These are phyloP conservation scores for Rhododendron henanense DNA, from an alignment of 148 eudicot genomes.

Conservation along the genomic window DNA sequence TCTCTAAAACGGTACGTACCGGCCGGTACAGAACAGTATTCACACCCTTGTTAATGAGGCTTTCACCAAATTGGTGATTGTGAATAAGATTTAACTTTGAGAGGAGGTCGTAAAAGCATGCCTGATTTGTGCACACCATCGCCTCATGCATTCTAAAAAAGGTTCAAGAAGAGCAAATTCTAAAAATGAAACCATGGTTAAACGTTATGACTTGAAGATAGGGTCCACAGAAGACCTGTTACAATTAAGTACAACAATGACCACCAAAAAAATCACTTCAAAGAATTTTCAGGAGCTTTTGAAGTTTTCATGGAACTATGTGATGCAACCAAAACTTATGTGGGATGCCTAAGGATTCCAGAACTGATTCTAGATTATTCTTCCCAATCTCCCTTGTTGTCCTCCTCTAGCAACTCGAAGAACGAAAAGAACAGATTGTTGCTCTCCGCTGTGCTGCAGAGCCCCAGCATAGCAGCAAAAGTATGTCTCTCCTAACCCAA, in stretches of 20 bases:
- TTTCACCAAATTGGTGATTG: background rate
- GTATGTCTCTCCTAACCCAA: background rate
- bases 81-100: background rate
- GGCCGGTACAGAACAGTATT: background rate
- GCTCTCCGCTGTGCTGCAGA: background rate
- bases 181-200: background rate
- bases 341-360: background rate
- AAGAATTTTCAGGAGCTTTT: background rate
- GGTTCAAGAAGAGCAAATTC: background rate
- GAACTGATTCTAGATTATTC: background rate
- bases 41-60: background rate
- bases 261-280: background rate
- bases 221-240: background rate
- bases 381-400: background rate
- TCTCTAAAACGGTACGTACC: background rate
- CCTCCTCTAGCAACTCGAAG: background rate
- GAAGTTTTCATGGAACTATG: background rate
- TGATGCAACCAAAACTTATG: background rate
- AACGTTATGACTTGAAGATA: background rate
- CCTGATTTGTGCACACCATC: background rate
- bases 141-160: background rate
- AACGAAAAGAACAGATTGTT: background rate
- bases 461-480: background rate
- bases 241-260: background rate
- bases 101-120: background rate